phyloP scores from a whole-genome alignment of 176 grass and related monocot genomes.

The Ampelocalamus luodianensis region DNA sequence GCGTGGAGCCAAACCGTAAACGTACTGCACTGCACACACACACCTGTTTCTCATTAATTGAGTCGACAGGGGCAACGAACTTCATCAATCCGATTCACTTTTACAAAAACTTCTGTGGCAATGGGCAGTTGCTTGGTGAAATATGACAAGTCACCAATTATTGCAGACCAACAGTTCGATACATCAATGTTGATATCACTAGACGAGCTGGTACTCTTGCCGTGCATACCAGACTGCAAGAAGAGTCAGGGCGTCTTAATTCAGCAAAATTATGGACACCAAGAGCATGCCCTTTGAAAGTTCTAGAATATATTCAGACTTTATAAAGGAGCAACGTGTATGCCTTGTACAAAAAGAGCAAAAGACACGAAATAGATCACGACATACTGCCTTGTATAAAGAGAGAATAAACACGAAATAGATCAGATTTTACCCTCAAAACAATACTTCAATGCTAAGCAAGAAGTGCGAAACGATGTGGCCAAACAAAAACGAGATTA shows the following conservation, averaged over 20 bases:
- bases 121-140: constrained; percentile 34
- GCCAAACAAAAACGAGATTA: constrained; percentile 1
- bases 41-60: constrained; percentile 45
- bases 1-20: constrained; percentile 35
- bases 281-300: not conserved
- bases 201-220: not conserved
- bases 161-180: constrained; percentile 28
- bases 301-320: not conserved
- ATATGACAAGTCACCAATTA: constrained; percentile 35
- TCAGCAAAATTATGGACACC: not conserved
- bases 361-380: not conserved
- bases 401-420: not conserved
- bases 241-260: not conserved
- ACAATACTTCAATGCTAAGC: constrained; percentile 2
- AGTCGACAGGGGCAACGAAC: constrained; percentile 53
- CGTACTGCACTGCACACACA: constrained; percentile 10
- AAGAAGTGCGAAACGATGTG: not conserved
- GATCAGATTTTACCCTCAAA: not conserved
- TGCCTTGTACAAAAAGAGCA: not conserved
- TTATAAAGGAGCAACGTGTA: not conserved
- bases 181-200: constrained; percentile 33
- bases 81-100: constrained; percentile 47
- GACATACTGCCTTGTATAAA: not conserved
- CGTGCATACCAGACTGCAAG: constrained; percentile 9
- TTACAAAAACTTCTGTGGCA: not conserved